Evolutionary conservation across 2,329 filamentous ascomycete genomes (phyloP).

Genomic region (Thermomyces lanuginosus): DNA sequence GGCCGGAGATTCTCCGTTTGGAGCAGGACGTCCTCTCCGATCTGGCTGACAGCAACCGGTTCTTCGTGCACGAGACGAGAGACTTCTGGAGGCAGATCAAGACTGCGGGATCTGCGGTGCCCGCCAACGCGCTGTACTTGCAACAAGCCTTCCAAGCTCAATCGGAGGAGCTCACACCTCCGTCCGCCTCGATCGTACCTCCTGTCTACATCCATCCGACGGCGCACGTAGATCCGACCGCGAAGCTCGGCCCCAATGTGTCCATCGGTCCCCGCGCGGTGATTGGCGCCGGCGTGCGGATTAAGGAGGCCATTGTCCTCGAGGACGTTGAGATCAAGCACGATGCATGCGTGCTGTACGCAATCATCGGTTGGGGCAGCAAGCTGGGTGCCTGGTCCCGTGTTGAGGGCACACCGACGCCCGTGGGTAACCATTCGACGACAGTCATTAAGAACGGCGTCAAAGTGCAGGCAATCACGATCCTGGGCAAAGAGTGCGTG

Average conservation of each 20-base stretch:
- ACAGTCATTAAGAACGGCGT: conserved; percentile 95
- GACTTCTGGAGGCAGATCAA: conserved; percentile 99
- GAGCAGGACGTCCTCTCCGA: conserved; percentile 96
- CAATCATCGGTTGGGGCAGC: conserved; percentile 94
- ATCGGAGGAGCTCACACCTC: conserved; percentile 64
- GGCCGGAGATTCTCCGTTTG: conserved; percentile 76
- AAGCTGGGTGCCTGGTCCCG: conserved; percentile 94
- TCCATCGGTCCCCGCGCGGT: conserved; percentile 80
- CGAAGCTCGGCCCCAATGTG: conserved; percentile 93
- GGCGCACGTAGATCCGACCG: conserved; percentile 78
- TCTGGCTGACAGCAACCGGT: conserved; percentile 90
- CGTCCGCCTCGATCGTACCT: conserved; percentile 73
- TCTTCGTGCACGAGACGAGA: conserved; percentile 96
- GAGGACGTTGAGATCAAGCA: conserved; percentile 94
- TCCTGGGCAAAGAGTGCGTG: conserved; percentile 85
- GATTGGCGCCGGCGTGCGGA: conserved; percentile 70
- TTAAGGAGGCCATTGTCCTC: conserved; percentile 92
- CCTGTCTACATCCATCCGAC: conserved; percentile 93
- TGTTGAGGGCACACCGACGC: conserved; percentile 85
- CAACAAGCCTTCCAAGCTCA: conserved; percentile 78
- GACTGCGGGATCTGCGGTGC: conserved; percentile 90
- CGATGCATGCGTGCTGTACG: conserved; percentile 86
- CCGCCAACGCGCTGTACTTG: conserved; percentile 90
- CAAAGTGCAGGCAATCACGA: conserved; percentile 97
- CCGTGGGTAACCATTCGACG: conserved; percentile 73